Percentiles rank a stretch among this genome's conserved stretches.
Evolutionary conservation across 148 eudicot species (phyloP).

Genomic region (Rhododendron mucronatum): DNA sequence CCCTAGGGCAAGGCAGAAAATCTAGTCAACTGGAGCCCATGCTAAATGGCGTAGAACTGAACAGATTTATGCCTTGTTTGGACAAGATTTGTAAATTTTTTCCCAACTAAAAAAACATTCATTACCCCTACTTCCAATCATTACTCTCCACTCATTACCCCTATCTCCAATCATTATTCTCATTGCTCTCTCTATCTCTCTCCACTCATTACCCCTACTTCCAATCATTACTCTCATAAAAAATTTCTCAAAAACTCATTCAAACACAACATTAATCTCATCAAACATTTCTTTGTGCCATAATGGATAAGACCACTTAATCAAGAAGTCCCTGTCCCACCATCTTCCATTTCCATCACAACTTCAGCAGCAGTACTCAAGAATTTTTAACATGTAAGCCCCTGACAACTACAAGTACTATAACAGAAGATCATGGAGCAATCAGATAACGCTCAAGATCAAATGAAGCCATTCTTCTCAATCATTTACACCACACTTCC

Average conservation of each 20-base stretch:
- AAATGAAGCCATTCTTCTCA: background rate
- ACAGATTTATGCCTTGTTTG: background rate
- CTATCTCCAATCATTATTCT: no score
- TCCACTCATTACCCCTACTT: no score
- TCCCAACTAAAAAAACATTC: no score
- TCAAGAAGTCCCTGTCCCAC: background rate
- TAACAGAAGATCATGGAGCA: background rate
- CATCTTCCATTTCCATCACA: background rate
- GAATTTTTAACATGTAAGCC: background rate
- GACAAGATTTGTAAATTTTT: no score
- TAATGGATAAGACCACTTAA: background rate
- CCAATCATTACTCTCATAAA: no score
- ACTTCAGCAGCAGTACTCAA: background rate
- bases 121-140: no score
- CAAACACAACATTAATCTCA: background rate
- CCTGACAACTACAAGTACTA: background rate
- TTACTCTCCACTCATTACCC: no score
- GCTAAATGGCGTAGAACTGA: background rate
- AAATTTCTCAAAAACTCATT: no score
- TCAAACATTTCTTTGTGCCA: constrained; percentile 3
- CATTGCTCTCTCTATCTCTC: no score
- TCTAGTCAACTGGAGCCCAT: constrained; percentile 5
- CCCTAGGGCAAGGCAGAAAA: constrained; percentile 44
- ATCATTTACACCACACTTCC: background rate
- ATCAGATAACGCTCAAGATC: background rate